These are phyloP conservation scores for Wallacemonas collosoma DNA, from an alignment of 208 protist species.

Conservation along the genomic window DNA sequence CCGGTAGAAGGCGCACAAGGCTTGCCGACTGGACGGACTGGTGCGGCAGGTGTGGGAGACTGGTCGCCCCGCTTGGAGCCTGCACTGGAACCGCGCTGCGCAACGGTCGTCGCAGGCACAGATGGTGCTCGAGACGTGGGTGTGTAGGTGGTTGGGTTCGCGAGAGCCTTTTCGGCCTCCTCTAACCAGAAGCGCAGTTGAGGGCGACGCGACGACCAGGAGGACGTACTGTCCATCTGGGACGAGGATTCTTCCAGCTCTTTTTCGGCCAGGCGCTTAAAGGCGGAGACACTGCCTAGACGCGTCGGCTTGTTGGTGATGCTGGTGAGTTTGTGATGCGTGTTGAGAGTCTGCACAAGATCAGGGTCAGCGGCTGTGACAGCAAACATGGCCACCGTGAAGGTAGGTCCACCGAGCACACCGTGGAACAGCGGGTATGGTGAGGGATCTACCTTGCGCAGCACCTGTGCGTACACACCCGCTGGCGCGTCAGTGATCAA, in stretches of 20 bases:
- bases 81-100: background rate
- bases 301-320: slow-evolving; percentile 47
- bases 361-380: slow-evolving; percentile 34
- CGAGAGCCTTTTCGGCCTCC: slow-evolving; percentile 6
- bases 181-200: background rate
- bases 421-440: slow-evolving; percentile 53
- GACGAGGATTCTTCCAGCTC: slow-evolving; percentile 26
- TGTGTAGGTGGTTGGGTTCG: slow-evolving; percentile 11
- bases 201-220: background rate
- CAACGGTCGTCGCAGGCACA: no score
- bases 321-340: slow-evolving; percentile 47
- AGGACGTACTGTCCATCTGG: slow-evolving; percentile 2
- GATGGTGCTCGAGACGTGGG: background rate
- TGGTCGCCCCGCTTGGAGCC: background rate
- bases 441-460: slow-evolving; percentile 33
- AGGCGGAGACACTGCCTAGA: slow-evolving; percentile 47
- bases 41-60: background rate
- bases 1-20: background rate
- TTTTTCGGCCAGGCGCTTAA: slow-evolving; percentile 44
- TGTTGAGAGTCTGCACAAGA: slow-evolving; percentile 47
- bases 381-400: slow-evolving; percentile 53
- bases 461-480: slow-evolving; percentile 36
- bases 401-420: slow-evolving; percentile 49
- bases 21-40: background rate
- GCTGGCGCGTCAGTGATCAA: slow-evolving; percentile 47